Evolutionary conservation across 768 basidiomycete species (phyloP).

Genomic region (Floccularia luteovirens): DNA sequence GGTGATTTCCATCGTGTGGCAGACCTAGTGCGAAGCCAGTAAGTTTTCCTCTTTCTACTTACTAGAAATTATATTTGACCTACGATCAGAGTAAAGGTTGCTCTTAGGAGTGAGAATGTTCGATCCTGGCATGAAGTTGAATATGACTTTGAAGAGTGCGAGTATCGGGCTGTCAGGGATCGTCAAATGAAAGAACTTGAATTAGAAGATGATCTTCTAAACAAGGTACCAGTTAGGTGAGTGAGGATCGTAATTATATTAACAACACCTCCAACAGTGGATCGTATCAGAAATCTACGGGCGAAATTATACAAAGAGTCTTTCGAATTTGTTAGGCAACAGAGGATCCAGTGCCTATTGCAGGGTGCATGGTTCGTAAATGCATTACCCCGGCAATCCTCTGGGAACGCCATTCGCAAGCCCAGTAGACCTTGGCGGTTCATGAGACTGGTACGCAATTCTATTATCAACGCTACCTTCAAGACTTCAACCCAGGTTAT

Average conservation of each 20-base stretch:
- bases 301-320: slow-evolving; percentile 86
- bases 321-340: slow-evolving; percentile 82
- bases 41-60: slow-evolving; percentile 20
- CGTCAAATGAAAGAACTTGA: slow-evolving; percentile 89
- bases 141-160: slow-evolving; percentile 70
- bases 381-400: slow-evolving; percentile 48
- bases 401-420: slow-evolving; percentile 46
- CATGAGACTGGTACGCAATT: slow-evolving; percentile 63
- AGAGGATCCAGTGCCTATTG: slow-evolving; percentile 80
- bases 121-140: slow-evolving; percentile 83
- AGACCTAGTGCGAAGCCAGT: slow-evolving; percentile 81
- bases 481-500: not conserved
- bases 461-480: too few relatives aligned
- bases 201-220: slow-evolving; percentile 79
- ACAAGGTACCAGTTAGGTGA: slow-evolving; percentile 80
- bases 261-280: slow-evolving; percentile 4
- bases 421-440: slow-evolving; percentile 76
- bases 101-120: slow-evolving; percentile 64
- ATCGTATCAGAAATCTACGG: slow-evolving; percentile 60
- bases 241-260: slow-evolving; percentile 15
- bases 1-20: slow-evolving; percentile 76
- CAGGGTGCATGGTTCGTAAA: slow-evolving; percentile 93
- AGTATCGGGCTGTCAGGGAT: slow-evolving; percentile 81
- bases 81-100: slow-evolving; percentile 58
- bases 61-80: slow-evolving; percentile 5